Conservation (phyloP, 176 grass and related monocot species). For the Aegilops tauschii region DNA sequence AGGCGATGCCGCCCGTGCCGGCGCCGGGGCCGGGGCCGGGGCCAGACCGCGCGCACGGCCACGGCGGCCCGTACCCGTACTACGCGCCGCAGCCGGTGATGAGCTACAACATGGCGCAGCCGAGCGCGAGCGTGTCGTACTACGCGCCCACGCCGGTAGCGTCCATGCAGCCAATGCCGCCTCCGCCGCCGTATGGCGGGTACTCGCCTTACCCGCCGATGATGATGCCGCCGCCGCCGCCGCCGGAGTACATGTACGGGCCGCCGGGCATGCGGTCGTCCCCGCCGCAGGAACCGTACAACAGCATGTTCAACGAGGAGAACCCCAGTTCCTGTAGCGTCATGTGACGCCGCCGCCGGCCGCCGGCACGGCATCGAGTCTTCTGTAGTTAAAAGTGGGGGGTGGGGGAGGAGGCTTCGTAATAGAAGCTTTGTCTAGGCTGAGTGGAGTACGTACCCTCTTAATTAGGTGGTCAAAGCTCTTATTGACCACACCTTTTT, state of each 20-base stretch:
- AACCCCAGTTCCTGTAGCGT: conserved; percentile 58
- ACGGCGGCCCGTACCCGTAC: conserved; percentile 28
- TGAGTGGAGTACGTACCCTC: conserved; percentile 17
- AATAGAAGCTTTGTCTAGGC: conserved; percentile 17
- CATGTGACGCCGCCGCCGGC: conserved; percentile 44
- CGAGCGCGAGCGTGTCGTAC: conserved; percentile 68
- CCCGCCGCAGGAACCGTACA: conserved; percentile 32
- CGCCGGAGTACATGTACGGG: conserved; percentile 47
- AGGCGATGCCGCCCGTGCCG: neutral
- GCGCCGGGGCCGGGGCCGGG: neutral
- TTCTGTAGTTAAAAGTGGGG: conserved; percentile 26
- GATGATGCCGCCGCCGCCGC: conserved; percentile 19
- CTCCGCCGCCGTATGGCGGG: conserved; percentile 24
- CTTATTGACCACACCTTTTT: conserved; percentile 34
- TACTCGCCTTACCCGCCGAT: conserved; percentile 22
- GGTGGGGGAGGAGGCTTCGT: conserved; percentile 7
- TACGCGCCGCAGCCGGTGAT: conserved; percentile 59
- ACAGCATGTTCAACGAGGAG: conserved; percentile 62
- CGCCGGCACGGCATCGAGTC: neutral
- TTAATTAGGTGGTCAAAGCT: conserved; percentile 47
- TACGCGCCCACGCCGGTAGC: conserved; percentile 47
- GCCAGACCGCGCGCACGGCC: conserved; percentile 7
- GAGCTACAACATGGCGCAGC: conserved; percentile 70
- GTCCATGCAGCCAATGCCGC: conserved; percentile 27
- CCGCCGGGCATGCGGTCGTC: conserved; percentile 44